Evolutionary conservation across 441 rosid species (phyloP), one percentile per base, ranked within the genome.

Genomic region (Isatis lusitanica): DNA sequence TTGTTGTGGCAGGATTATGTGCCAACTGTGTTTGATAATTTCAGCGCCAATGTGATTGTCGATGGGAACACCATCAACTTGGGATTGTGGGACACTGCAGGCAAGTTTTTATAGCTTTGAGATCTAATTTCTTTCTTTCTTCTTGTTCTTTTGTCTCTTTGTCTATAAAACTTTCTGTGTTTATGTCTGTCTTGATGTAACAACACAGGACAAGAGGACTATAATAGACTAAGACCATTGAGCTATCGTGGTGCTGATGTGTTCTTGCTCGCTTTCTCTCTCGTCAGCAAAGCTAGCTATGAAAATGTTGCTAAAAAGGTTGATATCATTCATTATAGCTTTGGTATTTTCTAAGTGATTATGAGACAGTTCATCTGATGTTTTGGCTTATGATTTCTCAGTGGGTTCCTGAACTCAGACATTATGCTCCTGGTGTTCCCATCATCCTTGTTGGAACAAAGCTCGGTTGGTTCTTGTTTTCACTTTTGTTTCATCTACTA

Each of bases 21-120:
- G 53, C 96, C 93, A 1, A 88, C 89, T 7, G 93, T 90, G 42
- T 90, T 90, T 10, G 93, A 90, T 71, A 90, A 89, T 78, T 87
- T 87, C 74, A 88, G 97, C 69, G 92, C 91, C 58, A 87, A 91
- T 74, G 94, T 87, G 65, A 88, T 85, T 75, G 92, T 87, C 7
- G 91, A 89, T 76, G 92, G 92, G 10, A 85, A 91, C 74, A 87
- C 83, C 5, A 89, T 87, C 52, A 88, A 91, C 74, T 73, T 87
- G 36, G 94, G 90, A 40, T 66, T 89, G 33, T 88, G 90, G 92
- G 93, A 90, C 43, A 88, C 94, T 7, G 96, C 93, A 30, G 96
- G 96, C 82, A 68, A 78, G 56, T 66, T 24, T 24, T 24, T 66
- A 53, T 28, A 40, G 53, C 26, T 52, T 46, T 39, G 12, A 13